Percentiles rank a stretch among this genome's conserved stretches.
Evolutionary conservation across 495 filamentous ascomycete genomes (phyloP).

Genomic region (Tuber indicum): DNA sequence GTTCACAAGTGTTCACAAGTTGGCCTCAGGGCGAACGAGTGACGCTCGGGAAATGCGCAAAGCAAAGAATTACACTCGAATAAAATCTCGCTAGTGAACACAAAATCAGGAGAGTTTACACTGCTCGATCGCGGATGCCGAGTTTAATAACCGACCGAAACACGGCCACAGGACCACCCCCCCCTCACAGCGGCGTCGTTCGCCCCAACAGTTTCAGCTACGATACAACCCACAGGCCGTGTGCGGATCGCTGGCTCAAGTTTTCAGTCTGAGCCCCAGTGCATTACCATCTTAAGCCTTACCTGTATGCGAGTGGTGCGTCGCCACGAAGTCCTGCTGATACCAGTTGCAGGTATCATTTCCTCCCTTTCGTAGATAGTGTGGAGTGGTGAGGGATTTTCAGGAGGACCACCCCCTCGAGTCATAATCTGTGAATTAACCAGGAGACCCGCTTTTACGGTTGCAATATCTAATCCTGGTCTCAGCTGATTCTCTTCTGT

Average conservation of each 20-base stretch:
- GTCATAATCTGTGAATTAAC: neutral
- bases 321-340: neutral
- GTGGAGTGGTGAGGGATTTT: neutral
- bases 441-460: neutral
- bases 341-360: neutral
- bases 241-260: neutral
- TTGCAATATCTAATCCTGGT: neutral
- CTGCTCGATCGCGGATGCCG: neutral
- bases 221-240: neutral
- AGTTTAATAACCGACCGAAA: neutral
- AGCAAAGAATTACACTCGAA: neutral
- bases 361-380: neutral
- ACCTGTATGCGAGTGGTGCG: neutral
- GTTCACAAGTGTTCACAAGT: neutral
- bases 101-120: neutral
- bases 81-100: neutral
- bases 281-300: neutral
- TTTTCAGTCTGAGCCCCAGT: neutral
- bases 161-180: neutral
- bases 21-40: neutral
- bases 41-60: neutral
- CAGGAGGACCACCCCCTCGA: neutral
- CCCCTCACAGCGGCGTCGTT: neutral
- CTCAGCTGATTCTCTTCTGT: neutral
- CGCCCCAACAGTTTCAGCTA: neutral